phyloP scores from a whole-genome alignment of 2,329 filamentous ascomycete species.

The Pseudofabraea citricarpa region DNA sequence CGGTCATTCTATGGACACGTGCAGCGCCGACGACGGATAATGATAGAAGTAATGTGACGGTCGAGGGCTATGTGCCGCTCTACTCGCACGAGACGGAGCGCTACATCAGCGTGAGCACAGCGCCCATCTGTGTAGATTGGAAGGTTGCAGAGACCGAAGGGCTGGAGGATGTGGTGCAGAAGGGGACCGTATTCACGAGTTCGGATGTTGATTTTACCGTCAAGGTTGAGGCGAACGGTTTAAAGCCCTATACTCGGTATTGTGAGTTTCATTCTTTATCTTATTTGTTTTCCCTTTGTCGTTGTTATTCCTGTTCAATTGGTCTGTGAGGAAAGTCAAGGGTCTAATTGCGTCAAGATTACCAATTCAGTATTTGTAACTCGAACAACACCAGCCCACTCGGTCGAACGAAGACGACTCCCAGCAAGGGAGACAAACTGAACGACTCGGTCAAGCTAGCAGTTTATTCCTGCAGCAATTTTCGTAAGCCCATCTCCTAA shows the following conservation, averaged over 20 bases:
- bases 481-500: conserved; percentile 39
- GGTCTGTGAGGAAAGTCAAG: no score
- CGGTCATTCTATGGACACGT: conserved; percentile 51
- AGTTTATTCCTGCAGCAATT: conserved; percentile 69
- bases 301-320: no score
- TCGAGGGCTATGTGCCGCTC: conserved; percentile 36
- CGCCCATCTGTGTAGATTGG: conserved; percentile 65
- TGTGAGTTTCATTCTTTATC: no score
- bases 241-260: conserved; percentile 61
- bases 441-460: conserved; percentile 54
- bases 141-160: conserved; percentile 46
- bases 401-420: conserved; percentile 67
- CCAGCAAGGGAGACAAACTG: conserved; percentile 49
- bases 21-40: conserved; percentile 40
- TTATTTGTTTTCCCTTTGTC: no score
- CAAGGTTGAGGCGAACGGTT: conserved; percentile 58
- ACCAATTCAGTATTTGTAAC: conserved; percentile 65
- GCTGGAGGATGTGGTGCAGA: conserved; percentile 42
- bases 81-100: conserved; percentile 43
- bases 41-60: conserved; percentile 39
- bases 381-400: conserved; percentile 57
- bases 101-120: conserved; percentile 46
- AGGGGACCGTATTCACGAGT: conserved; percentile 61
- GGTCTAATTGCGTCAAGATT: conserved; percentile 32
- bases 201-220: conserved; percentile 67